Base-by-base conservation (phyloP, 148 eudicot genomes). In the Camellia japonica region DNA sequence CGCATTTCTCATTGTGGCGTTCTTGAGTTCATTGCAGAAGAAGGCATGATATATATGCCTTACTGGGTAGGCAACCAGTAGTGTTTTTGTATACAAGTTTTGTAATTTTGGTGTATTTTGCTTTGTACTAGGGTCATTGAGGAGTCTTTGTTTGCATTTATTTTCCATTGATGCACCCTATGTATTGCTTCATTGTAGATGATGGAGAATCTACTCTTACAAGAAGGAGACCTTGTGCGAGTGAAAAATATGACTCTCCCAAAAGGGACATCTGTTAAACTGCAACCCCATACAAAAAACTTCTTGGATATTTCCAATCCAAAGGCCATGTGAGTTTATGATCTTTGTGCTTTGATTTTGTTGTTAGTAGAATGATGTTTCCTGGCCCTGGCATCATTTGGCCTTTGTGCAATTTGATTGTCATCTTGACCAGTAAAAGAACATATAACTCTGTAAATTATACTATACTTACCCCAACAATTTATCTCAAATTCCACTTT, bases 31-130 rank as follows among this genome's bases (percentile, higher is more conserved):
- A 89, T 92, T 86, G 99, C 99, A 9, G 97, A 96, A 87, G 98
- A 96, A 90, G 99, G 99, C 86, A 86, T 93, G 91, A 92, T 96
- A 79, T 93, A 96, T 79, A 93, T 96, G 98, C 99, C 98, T 56
- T 96, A 96, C 79, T 93, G 99, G 98, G 98, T 96, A 88, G 63
- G 89, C 55, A 61, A 74, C 77, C 18, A 6, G 7, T 47, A 47
- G 51, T 9, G 42, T 49, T 58, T 43, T 10, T 55, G 56, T 38
- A 8, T 20, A 12, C n/a, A 55, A 41, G 80, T 71, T 58, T 74
- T 49, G 14, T n/a, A 38, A 2, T 73, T 81, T 47, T 75, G 51
- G 51, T 42, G 23, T 73, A 41, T n/a, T 41, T 60, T 60, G 38
- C 11, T 77, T 13, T 55, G 58, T 62, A 76, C 49, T 74, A 30